Percentiles rank a stretch among this genome's conserved stretches.
phyloP scores from a whole-genome alignment of 106 monocot genomes.

The Alisma plantagoaquatica region DNA sequence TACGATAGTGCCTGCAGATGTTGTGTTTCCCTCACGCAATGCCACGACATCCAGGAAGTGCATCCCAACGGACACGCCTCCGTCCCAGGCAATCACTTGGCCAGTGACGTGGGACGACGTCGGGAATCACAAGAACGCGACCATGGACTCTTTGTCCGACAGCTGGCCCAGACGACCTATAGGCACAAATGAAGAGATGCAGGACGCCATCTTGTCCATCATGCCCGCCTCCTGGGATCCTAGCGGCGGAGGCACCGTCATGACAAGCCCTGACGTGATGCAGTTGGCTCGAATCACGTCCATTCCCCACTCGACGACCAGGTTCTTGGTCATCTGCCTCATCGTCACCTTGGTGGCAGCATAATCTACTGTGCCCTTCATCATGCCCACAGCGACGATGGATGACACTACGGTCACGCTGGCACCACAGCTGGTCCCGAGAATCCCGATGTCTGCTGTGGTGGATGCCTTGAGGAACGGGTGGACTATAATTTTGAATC shows the following conservation, averaged over 20 bases:
- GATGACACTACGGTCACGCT: no score
- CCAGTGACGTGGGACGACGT: conserved; percentile 13
- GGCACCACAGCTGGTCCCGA: no score
- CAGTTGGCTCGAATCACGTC: conserved; percentile 13
- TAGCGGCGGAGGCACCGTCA: neutral
- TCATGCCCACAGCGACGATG: no score
- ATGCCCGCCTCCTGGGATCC: neutral
- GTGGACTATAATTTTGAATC: no score
- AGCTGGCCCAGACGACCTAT: conserved; percentile 1
- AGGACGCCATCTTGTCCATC: neutral
- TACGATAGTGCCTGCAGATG: no score
- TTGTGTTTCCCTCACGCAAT: no score
- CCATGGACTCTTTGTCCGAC: neutral
- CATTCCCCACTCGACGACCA: conserved; percentile 11
- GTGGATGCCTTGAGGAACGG: conserved; percentile 8
- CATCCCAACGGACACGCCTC: conserved; percentile 11
- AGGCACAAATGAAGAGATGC: no score
- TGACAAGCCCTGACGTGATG: conserved; percentile 5
- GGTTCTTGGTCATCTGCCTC: conserved; percentile 9
- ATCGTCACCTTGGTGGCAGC: no score
- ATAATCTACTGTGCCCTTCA: no score
- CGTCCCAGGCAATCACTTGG: conserved; percentile 7
- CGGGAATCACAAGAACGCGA: conserved; percentile 12
- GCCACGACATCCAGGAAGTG: no score
- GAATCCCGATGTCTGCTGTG: no score